Evolutionary conservation across 768 basidiomycete species (phyloP), one percentile per base, ranked within the genome.

Genomic region (Phlebiopsis gigantea): DNA sequence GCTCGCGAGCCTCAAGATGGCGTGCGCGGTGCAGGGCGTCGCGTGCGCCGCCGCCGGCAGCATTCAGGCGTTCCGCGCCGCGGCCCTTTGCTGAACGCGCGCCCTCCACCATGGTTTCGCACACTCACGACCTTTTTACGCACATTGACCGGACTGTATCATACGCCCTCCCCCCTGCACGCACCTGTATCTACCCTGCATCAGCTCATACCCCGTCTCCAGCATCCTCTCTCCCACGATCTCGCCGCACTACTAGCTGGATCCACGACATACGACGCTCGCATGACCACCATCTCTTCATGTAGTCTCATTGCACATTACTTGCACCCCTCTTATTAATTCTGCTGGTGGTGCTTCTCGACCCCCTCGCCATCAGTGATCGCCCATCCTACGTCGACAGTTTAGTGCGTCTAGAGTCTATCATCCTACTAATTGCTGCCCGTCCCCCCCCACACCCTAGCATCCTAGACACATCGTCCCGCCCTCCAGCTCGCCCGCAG

Each of bases 11-110:
- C 71, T 90, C 58, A 82, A 78, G 70, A 82, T 85, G 62, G 79
- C 78, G 4, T 90, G 88, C 68, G 84, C 83, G 15, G 75, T 76
- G 62, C 75, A 76, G 58, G 86, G 86, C 46, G 73, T 88, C 45
- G 77, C 78, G 26, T 66, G 88, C 61, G 68, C 70, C 53, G 68
- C 82, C 31, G 79, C 79, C 26, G 69, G 68, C 46, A 79, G 85
- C 63, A 71, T 87, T 42, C 69, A 72, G 57, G 67, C 67, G 55
- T 84, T 85, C 68, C 80, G 87, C 49, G 63, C 72, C n/a, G n/a
- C n/a, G n/a, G n/a, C n/a, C n/a, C n/a, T n/a, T n/a, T n/a, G n/a
- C n/a, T n/a, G n/a, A n/a, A n/a, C n/a, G n/a, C n/a, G n/a, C n/a
- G n/a, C n/a, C n/a, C n/a, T n/a, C n/a, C n/a, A n/a, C n/a, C n/a